Evolutionary conservation across 306 rosid species (phyloP).

Genomic region (Abrus pulchellus): DNA sequence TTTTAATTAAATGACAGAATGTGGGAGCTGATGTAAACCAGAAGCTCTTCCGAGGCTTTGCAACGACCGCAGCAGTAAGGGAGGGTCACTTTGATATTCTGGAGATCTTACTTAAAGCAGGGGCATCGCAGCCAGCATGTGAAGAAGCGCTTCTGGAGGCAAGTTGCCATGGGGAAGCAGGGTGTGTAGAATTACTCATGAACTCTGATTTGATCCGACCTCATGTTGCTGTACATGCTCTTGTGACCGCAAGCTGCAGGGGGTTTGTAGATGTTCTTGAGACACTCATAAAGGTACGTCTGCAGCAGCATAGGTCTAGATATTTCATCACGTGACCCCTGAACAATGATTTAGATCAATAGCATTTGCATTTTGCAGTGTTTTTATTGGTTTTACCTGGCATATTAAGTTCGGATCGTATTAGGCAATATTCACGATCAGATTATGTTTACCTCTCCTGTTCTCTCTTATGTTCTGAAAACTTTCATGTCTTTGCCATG

Average conservation of each 20-base stretch:
- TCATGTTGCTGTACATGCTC: conserved; percentile 79
- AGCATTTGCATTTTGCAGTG: neutral
- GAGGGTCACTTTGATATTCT: conserved; percentile 86
- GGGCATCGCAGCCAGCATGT: conserved; percentile 95
- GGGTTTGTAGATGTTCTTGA: conserved; percentile 80
- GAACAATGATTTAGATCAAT: neutral
- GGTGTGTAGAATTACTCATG: conserved; percentile 76
- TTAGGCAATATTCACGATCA: neutral
- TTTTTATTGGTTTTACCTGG: no score
- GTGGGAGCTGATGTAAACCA: conserved; percentile 93
- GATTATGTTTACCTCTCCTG: neutral
- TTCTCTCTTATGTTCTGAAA: neutral
- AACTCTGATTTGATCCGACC: conserved; percentile 88
- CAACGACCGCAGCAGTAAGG: conserved; percentile 92
- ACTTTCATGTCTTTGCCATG: neutral
- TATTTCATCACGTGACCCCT: neutral
- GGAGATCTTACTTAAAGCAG: conserved; percentile 82
- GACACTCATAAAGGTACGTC: conserved; percentile 72
- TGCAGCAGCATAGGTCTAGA: conserved; percentile 29
- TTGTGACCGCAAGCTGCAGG: conserved; percentile 85
- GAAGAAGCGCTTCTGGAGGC: conserved; percentile 96
- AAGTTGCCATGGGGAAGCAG: conserved; percentile 84
- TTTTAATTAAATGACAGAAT: conserved; percentile 59
- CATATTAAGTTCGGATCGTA: neutral
- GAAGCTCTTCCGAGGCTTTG: conserved; percentile 89